phyloP scores from a whole-genome alignment of 2,329 filamentous ascomycete genomes.

The Dactylellina drechsleri region DNA sequence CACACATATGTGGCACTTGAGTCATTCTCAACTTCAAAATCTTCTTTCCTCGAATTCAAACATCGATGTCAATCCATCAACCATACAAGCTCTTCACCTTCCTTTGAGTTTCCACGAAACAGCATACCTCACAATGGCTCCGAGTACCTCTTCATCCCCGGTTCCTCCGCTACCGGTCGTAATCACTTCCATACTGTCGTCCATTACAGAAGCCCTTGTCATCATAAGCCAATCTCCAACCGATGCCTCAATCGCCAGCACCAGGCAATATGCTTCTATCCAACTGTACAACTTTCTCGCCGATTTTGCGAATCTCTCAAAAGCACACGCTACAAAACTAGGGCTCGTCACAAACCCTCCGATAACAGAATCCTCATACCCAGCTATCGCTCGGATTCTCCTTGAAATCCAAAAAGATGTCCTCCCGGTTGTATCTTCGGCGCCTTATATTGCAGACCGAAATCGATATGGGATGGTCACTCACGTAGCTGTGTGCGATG shows the following conservation, averaged over 20 bases:
- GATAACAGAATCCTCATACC: conserved; percentile 32
- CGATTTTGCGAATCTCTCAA: conserved; percentile 50
- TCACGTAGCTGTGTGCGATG: conserved; percentile 40
- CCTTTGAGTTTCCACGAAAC: not conserved
- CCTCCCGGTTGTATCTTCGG: conserved; percentile 40
- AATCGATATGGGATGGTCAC: conserved; percentile 45
- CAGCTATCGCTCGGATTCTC: conserved; percentile 44
- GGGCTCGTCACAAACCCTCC: conserved; percentile 44
- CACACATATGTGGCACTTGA: conserved; percentile 23
- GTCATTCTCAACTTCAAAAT: conserved; percentile 14
- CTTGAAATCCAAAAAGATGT: conserved; percentile 39
- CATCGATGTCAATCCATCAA: not conserved
- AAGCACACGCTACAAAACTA: conserved; percentile 45
- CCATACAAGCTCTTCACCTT: not conserved
- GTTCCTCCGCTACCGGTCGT: conserved; percentile 28
- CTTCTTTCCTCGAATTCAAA: conserved; percentile 8
- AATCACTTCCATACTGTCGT: conserved; percentile 28
- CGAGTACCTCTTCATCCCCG: conserved; percentile 8
- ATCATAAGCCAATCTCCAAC: conserved; percentile 31
- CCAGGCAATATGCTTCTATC: conserved; percentile 30
- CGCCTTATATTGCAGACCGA: conserved; percentile 43
- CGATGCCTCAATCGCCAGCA: conserved; percentile 14
- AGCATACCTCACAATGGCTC: conserved; percentile 27
- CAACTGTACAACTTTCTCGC: conserved; percentile 47
- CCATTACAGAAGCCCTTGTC: conserved; percentile 25